These are phyloP conservation scores for Elongisporangium undulatum DNA, from an alignment of 352 stramenopile genomes.

Conservation along the genomic window DNA sequence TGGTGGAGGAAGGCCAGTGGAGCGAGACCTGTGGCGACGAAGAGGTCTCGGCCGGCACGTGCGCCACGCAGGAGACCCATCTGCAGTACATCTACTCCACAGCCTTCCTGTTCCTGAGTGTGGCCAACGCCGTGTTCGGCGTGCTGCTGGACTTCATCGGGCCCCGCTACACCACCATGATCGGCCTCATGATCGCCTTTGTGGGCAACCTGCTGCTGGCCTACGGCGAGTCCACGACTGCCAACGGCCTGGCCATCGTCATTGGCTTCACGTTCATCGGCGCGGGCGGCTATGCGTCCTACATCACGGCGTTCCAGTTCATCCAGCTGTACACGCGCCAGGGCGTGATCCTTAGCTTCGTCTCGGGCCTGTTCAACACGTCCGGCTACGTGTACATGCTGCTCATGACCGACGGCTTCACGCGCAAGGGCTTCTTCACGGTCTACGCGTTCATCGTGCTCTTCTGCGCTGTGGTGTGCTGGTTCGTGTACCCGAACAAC, in stretches of 20 bases:
- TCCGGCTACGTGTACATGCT: conserved; percentile 49
- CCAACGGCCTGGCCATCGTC: conserved; percentile 33
- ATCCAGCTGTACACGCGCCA: conserved; percentile 39
- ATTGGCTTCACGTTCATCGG: conserved; percentile 33
- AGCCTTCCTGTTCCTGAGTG: conserved; percentile 38
- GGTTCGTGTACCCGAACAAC: conserved; percentile 21
- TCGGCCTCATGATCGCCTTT: conserved; percentile 34
- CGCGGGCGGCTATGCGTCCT: conserved; percentile 37
- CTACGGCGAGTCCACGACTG: conserved; percentile 25
- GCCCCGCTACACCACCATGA: conserved; percentile 22
- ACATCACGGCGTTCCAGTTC: conserved; percentile 46
- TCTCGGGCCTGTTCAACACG: conserved; percentile 50
- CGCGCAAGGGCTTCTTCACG: conserved; percentile 31
- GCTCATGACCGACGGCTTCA: conserved; percentile 33
- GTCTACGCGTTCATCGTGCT: conserved; percentile 25
- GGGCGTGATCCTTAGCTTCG: conserved; percentile 30
- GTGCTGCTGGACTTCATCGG: conserved; percentile 40
- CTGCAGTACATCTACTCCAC: conserved; percentile 55
- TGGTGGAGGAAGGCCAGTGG: conserved; percentile 40
- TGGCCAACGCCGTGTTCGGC: conserved; percentile 40
- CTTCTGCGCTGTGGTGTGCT: conserved; percentile 13
- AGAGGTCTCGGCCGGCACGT: conserved; percentile 21
- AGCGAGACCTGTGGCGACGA: conserved; percentile 27
- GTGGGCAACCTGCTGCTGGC: conserved; percentile 40
- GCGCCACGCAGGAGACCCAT: conserved; percentile 34